These are phyloP conservation scores for Opeltia flavorubescens DNA, from an alignment of 495 filamentous ascomycete genomes.

Conservation along the genomic window DNA sequence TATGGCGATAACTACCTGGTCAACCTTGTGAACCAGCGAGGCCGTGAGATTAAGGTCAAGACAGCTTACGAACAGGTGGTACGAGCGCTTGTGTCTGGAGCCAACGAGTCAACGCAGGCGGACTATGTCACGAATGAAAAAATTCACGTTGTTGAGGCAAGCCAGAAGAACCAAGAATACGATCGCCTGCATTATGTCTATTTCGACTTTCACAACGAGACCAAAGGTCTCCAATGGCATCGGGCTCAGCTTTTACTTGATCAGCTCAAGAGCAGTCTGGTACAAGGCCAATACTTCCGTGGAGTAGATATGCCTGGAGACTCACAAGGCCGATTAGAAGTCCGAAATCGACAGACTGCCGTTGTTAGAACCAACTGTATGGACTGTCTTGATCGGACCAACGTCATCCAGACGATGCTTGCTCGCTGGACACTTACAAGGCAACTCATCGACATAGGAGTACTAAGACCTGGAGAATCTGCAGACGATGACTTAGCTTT, in stretches of 20 bases:
- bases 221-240: constrained; percentile 86
- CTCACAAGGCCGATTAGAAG: constrained; percentile 53
- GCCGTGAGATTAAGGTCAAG: constrained; percentile 76
- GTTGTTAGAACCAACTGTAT: constrained; percentile 97
- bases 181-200: constrained; percentile 89
- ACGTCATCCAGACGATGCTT: constrained; percentile 93
- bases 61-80: constrained; percentile 84
- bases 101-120: constrained; percentile 45
- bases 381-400: constrained; percentile 97
- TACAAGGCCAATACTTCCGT: constrained; percentile 79
- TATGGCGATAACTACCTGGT: constrained; percentile 96
- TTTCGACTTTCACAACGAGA: constrained; percentile 97
- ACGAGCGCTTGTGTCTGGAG: constrained; percentile 52
- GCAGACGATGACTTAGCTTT: constrained; percentile 61
- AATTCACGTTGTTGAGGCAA: constrained; percentile 60
- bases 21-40: constrained; percentile 91
- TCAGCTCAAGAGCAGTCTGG: constrained; percentile 55
- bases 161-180: constrained; percentile 41
- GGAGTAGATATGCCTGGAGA: constrained; percentile 71
- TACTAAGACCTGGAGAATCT: constrained; percentile 54
- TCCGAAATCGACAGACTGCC: constrained; percentile 62
- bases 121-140: constrained; percentile 55
- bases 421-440: constrained; percentile 75
- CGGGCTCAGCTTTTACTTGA: constrained; percentile 77
- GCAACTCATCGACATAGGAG: constrained; percentile 68